Evolutionary conservation across 768 basidiomycete genomes (phyloP).

Genomic region (Polyporus arcularius): DNA sequence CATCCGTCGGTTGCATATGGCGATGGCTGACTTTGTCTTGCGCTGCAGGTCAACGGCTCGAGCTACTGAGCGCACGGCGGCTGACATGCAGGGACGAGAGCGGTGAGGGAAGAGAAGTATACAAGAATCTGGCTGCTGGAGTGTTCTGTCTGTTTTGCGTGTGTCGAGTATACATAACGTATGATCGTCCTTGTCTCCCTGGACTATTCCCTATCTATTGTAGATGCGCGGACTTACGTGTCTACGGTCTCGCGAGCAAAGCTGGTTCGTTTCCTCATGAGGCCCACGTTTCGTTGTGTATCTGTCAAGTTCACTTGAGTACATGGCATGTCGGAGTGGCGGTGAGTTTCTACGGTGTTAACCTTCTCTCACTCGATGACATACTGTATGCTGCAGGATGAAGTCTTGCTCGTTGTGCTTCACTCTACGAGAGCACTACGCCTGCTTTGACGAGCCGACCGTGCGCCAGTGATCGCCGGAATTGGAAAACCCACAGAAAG

Average conservation of each 20-base stretch:
- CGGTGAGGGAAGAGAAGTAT: conserved; percentile 8
- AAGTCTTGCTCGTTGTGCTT: too few relatives aligned
- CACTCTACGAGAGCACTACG: too few relatives aligned
- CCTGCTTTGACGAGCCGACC: too few relatives aligned
- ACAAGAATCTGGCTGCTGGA: conserved; percentile 9
- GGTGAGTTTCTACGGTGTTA: too few relatives aligned
- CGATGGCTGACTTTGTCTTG: neutral
- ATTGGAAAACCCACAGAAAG: too few relatives aligned
- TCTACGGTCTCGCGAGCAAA: neutral
- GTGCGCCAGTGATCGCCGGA: too few relatives aligned
- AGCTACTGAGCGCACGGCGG: conserved; percentile 18
- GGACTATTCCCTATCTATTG: conserved; percentile 11
- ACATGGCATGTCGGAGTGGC: too few relatives aligned
- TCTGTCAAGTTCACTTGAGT: too few relatives aligned
- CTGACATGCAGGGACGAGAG: neutral
- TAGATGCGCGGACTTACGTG: neutral
- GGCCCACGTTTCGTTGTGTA: too few relatives aligned
- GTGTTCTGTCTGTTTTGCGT: neutral
- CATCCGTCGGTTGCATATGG: neutral
- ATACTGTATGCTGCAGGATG: too few relatives aligned
- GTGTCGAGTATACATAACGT: conserved; percentile 20
- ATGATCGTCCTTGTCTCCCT: conserved; percentile 8
- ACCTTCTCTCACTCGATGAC: too few relatives aligned
- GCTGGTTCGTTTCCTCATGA: too few relatives aligned
- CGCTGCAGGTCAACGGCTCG: conserved; percentile 25